Conservation (phyloP, 2,329 filamentous ascomycete genomes). For the Epichloe elymi region DNA sequence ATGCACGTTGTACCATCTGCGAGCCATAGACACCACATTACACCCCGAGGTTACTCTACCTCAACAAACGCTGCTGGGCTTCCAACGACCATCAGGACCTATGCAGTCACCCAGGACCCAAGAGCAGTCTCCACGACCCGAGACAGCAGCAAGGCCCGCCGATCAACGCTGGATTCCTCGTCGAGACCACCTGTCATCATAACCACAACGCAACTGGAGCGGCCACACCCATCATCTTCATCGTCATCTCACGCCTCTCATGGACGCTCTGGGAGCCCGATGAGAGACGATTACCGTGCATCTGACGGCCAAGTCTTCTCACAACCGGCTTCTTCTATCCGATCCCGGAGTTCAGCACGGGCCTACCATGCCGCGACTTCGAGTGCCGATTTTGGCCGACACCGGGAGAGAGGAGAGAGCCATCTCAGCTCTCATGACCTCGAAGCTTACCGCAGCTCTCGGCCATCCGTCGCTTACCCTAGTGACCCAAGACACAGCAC, state of each 20-base stretch:
- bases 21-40: constrained; percentile 20
- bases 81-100: constrained; percentile 38
- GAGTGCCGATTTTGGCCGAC: constrained; percentile 36
- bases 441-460: constrained; percentile 34
- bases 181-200: constrained; percentile 42
- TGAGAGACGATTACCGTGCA: constrained; percentile 36
- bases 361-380: constrained; percentile 36
- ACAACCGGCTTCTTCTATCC: constrained; percentile 44
- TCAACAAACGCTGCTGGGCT: constrained; percentile 21
- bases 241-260: constrained; percentile 25
- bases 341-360: constrained; percentile 33
- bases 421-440: constrained; percentile 24
- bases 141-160: constrained; percentile 34
- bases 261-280: constrained; percentile 29
- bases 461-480: constrained; percentile 32
- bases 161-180: constrained; percentile 37
- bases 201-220: constrained; percentile 36
- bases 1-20: constrained; percentile 39
- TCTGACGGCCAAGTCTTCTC: constrained; percentile 40
- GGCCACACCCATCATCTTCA: constrained; percentile 25
- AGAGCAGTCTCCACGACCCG: constrained; percentile 34
- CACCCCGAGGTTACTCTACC: constrained; percentile 21
- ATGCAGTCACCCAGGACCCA: constrained; percentile 41
- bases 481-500: constrained; percentile 29
- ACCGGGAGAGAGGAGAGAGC: constrained; percentile 36